phyloP scores from a whole-genome alignment of 495 filamentous ascomycete species.

The Hypoxylon subgilvum region DNA sequence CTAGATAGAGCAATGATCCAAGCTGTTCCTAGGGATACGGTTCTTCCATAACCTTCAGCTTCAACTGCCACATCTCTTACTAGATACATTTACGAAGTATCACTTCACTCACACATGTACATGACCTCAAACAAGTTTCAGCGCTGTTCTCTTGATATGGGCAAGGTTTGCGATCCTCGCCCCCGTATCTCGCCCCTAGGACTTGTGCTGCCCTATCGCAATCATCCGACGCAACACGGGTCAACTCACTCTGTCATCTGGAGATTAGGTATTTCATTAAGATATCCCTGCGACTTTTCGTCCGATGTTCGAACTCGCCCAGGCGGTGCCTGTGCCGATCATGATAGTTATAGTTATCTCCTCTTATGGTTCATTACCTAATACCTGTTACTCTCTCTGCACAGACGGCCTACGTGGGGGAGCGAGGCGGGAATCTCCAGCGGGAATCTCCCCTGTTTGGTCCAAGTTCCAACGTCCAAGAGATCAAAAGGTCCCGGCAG shows the following conservation, averaged over 20 bases:
- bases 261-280: no score
- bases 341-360: no score
- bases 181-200: background rate
- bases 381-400: background rate
- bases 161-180: constrained; percentile 4
- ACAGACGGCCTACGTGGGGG: background rate
- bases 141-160: background rate
- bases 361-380: no score
- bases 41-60: no score
- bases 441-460: no score
- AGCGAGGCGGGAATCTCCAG: no score
- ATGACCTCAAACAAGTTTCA: background rate
- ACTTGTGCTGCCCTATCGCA: background rate
- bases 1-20: no score
- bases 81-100: no score
- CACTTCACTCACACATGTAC: background rate
- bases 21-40: no score
- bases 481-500: background rate
- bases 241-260: no score
- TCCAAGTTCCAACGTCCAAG: no score
- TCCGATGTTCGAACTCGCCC: background rate
- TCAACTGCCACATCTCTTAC: no score
- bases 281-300: background rate
- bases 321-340: background rate
- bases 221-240: background rate